Base-by-base conservation (phyloP, 148 eudicot species). In the Oxyria digyna region DNA sequence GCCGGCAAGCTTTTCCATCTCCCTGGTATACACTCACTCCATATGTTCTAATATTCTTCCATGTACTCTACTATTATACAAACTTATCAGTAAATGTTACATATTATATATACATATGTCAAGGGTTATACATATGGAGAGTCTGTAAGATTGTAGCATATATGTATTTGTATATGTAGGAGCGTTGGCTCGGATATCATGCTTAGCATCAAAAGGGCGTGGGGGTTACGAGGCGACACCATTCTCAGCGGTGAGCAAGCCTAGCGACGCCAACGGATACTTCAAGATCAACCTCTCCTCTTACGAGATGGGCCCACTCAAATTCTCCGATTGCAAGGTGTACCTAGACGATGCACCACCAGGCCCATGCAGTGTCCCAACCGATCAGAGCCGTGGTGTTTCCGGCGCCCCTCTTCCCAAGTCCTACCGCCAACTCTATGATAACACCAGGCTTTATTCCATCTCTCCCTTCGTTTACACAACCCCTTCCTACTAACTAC, bases 231-330 rank as follows among this genome's bases (percentile, higher is more conserved):
- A 59, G 17, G 0, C 65, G 37, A 27, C 38, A 10, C 65, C 65
- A 13, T 59, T 59, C 37, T 59, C 65, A 6, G 65, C 31, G 65
- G 65, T 59, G 65, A 59, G 38, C 65, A 59, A 31, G 37, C 18
- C 18, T 1, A 59, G 20, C 65, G 65, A 59, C 18, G 18, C 18
- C 20, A 14, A 59, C 8, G 65, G 65, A 14, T 59, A 59, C 38
- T 59, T 59, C 65, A 59, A 59, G 38, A 31, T 59, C 65, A 59
- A 59, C 65, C 65, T 59, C 65, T 59, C 65, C 2, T 7, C 35
- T 18, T 59, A 29, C 65, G 65, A 59, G 65, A 59, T 15, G 65
- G 65, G 65, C 21, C 17, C 65, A 31, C 37, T 59, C 37, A 59
- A 59, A 33, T 59, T 59, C 65, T 24, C 35, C 8, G 18, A 31